phyloP scores from a whole-genome alignment of 371 early-diverging fungal species.

The Mortierella sp. region DNA sequence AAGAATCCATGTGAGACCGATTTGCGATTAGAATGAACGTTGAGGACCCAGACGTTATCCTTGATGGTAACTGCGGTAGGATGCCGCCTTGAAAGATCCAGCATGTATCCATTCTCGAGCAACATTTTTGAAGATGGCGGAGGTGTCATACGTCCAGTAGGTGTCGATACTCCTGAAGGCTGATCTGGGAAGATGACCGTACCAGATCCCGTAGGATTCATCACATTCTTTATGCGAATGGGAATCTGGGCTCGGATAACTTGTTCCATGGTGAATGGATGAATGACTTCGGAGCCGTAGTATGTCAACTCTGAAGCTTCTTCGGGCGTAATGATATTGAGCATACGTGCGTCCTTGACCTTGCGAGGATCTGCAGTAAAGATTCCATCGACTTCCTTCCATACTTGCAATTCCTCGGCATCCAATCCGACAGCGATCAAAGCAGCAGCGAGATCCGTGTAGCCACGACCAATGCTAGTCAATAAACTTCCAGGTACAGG shows the following conservation, averaged over 20 bases:
- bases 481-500: slow-evolving; percentile 95
- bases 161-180: slow-evolving; percentile 46
- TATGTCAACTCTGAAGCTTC: slow-evolving; percentile 99
- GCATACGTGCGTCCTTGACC: slow-evolving; percentile 89
- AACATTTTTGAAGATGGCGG: slow-evolving; percentile 76
- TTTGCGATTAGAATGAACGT: slow-evolving; percentile 96
- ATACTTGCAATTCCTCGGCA: slow-evolving; percentile 94
- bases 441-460: slow-evolving; percentile 97
- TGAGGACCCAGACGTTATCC: slow-evolving; percentile 91
- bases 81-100: slow-evolving; percentile 79
- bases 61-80: slow-evolving; percentile 99
- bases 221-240: slow-evolving; percentile 97
- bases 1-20: slow-evolving; percentile 96
- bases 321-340: slow-evolving; percentile 94
- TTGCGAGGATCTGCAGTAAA: slow-evolving; percentile 99
- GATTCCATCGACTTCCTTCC: slow-evolving; percentile 99
- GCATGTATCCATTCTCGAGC: slow-evolving; percentile 79
- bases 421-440: slow-evolving; percentile 91
- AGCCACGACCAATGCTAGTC: slow-evolving; percentile 95
- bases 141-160: slow-evolving; percentile 25
- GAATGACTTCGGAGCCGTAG: slow-evolving; percentile 98
- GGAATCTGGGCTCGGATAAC: slow-evolving; percentile 95
- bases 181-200: slow-evolving; percentile 91
- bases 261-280: slow-evolving; percentile 99
- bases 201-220: slow-evolving; percentile 91